Percentiles rank a stretch among this genome's conserved stretches.
Conservation (phyloP, 1,284 basidiomycete species). For the Apiotrichum gracile region DNA sequence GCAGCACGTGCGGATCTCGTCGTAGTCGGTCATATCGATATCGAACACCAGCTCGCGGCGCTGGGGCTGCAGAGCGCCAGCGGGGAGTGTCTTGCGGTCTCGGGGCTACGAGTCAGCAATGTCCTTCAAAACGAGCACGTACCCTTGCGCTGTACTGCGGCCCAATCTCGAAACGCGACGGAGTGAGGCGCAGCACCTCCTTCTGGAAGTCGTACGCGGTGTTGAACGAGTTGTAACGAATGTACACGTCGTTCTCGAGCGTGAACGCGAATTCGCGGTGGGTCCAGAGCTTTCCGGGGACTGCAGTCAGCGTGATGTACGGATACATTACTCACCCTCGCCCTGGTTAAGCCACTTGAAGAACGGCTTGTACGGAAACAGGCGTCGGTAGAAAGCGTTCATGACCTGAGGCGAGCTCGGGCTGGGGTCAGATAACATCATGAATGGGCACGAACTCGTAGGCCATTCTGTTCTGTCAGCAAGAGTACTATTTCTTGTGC, state of each 20-base stretch:
- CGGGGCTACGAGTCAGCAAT: conserved; percentile 57
- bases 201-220: conserved; percentile 85
- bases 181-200: conserved; percentile 73
- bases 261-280: conserved; percentile 98
- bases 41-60: conserved; percentile 96
- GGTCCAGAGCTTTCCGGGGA: conserved; percentile 64
- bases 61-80: conserved; percentile 67
- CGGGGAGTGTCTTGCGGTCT: conserved; percentile 80
- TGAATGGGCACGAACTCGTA: conserved; percentile 7
- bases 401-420: conserved; percentile 61
- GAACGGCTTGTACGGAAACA: conserved; percentile 92
- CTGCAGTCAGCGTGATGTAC: conserved; percentile 25
- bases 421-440: conserved; percentile 20
- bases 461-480: conserved; percentile 12
- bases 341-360: conserved; percentile 95
- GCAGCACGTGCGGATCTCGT: conserved; percentile 92
- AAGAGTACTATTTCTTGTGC: background rate
- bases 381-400: conserved; percentile 81
- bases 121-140: conserved; percentile 33
- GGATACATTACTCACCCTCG: conserved; percentile 48
- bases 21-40: conserved; percentile 99
- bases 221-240: conserved; percentile 89
- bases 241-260: conserved; percentile 81
- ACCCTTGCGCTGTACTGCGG: conserved; percentile 86
- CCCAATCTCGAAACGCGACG: conserved; percentile 93